These are phyloP conservation scores for Debaryomyces castellii DNA, from an alignment of 805 yeast genomes.

Conservation along the genomic window DNA sequence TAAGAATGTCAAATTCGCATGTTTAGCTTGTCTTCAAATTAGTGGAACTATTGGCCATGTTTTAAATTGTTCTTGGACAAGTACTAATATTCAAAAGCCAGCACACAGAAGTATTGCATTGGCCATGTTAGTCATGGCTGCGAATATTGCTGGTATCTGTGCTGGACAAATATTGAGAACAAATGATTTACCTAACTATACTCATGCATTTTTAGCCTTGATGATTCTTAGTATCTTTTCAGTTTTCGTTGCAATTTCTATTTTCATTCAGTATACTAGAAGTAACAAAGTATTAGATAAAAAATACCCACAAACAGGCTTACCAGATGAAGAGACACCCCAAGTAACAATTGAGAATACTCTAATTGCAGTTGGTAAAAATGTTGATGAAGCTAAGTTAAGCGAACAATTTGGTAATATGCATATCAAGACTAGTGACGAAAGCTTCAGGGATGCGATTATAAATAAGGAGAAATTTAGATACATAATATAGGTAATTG, in stretches of 20 bases:
- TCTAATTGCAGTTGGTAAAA: not conserved
- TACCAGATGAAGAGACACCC: not conserved
- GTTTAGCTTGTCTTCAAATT: not conserved
- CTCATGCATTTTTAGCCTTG: slow-evolving; percentile 9
- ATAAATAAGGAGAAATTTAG: not conserved
- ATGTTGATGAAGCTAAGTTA: not conserved
- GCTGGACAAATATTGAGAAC: slow-evolving; percentile 15
- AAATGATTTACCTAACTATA: slow-evolving; percentile 12
- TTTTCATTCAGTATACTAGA: not conserved
- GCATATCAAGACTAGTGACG: not conserved
- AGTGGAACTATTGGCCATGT: slow-evolving; percentile 7
- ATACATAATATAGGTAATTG: not conserved
- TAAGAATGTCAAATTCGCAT: slow-evolving; percentile 1
- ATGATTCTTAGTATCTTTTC: slow-evolving; percentile 1
- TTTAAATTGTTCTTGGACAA: slow-evolving; percentile 12
- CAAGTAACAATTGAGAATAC: not conserved
- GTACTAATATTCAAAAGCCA: slow-evolving; percentile 11
- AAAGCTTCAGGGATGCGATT: not conserved
- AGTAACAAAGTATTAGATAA: not conserved
- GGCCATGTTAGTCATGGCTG: slow-evolving; percentile 14
- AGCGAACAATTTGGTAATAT: not conserved
- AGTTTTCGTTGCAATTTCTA: not conserved
- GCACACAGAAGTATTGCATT: slow-evolving; percentile 11
- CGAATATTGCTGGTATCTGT: slow-evolving; percentile 15
- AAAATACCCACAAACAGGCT: not conserved